phyloP scores from a whole-genome alignment of 1,139 yeast species.

The Meyerozyma carpophila region DNA sequence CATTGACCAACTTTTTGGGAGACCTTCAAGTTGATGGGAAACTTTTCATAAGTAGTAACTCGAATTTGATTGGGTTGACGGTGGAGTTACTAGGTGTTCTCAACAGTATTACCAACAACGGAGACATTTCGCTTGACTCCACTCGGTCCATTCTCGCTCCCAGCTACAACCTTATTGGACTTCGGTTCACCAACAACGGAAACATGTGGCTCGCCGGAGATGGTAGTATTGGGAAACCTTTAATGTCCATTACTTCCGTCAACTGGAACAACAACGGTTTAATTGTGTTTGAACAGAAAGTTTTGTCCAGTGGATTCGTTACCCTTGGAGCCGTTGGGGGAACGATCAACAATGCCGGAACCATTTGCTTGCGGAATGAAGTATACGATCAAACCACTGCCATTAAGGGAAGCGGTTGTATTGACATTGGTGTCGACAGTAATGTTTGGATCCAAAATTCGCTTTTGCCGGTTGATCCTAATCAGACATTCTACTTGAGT shows the following conservation, averaged over 20 bases:
- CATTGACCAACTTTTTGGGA: constrained; percentile 2
- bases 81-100: not conserved
- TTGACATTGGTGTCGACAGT: constrained; percentile 13
- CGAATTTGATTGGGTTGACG: not conserved
- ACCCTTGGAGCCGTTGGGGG: constrained; percentile 3
- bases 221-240: constrained; percentile 2
- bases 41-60: constrained; percentile 2
- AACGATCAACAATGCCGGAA: constrained; percentile 14
- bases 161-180: constrained; percentile 1
- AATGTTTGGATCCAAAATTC: constrained; percentile 12
- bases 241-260: constrained; percentile 1
- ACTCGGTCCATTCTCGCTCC: not conserved
- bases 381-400: constrained; percentile 13
- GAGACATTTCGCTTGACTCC: constrained; percentile 4
- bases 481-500: constrained; percentile 14
- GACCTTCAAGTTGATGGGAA: constrained; percentile 3
- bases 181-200: constrained; percentile 5
- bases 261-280: constrained; percentile 6
- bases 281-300: constrained; percentile 2
- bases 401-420: constrained; percentile 18
- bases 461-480: constrained; percentile 8
- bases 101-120: constrained; percentile 4
- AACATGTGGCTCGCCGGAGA: constrained; percentile 5
- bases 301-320: not conserved
- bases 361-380: constrained; percentile 16